These are phyloP conservation scores for Fistulina hepatica DNA, from an alignment of 1,284 basidiomycete genomes.

Conservation along the genomic window DNA sequence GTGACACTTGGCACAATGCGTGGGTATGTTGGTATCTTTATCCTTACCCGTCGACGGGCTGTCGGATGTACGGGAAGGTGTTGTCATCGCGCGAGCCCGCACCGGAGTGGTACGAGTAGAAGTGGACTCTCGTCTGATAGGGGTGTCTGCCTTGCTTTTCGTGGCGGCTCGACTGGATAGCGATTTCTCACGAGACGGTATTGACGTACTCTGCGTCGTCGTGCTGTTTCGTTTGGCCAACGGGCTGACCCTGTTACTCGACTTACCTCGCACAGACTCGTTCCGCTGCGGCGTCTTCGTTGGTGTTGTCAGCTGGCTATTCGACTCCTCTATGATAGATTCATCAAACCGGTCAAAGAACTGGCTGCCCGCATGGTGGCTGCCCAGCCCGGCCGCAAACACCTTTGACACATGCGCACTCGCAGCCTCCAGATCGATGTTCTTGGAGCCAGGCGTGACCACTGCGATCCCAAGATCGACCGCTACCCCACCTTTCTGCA, in stretches of 20 bases:
- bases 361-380: slow-evolving; percentile 19
- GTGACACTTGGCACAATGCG: slow-evolving; percentile 44
- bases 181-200: neutral
- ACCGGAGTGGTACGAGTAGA: slow-evolving; percentile 4
- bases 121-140: neutral
- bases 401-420: slow-evolving; percentile 14
- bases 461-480: too few relatives aligned
- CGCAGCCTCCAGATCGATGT: slow-evolving; percentile 20
- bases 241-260: too few relatives aligned
- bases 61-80: neutral
- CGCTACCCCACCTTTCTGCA: too few relatives aligned
- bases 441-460: too few relatives aligned
- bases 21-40: slow-evolving; percentile 16
- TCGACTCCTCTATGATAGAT: slow-evolving; percentile 23
- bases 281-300: slow-evolving; percentile 7
- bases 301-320: slow-evolving; percentile 23
- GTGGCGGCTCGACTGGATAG: neutral
- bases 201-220: neutral
- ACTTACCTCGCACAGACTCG: neutral
- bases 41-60: neutral
- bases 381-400: slow-evolving; percentile 13
- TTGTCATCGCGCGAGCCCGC: neutral
- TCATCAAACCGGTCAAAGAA: slow-evolving; percentile 19
- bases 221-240: too few relatives aligned
- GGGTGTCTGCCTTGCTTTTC: neutral